These are phyloP conservation scores for Crithidia fasciculata DNA, from an alignment of 208 protist genomes.

Conservation along the genomic window DNA sequence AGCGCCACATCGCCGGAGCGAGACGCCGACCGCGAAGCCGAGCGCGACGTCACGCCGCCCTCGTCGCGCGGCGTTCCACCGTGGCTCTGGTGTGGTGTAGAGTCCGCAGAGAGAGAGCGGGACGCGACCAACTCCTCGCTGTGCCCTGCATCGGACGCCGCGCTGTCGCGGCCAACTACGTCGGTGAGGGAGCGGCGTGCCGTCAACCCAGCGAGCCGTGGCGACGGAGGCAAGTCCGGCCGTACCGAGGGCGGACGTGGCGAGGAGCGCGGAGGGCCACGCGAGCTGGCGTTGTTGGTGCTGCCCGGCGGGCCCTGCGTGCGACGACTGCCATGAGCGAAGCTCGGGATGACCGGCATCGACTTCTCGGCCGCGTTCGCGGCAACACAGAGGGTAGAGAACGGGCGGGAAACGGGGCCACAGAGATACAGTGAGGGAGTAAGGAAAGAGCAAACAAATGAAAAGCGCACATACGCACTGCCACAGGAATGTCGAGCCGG, in stretches of 20 bases:
- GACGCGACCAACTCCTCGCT: background rate
- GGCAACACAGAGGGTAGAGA: background rate
- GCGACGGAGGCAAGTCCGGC: background rate
- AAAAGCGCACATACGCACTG: too few species aligned
- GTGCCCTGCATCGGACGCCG: background rate
- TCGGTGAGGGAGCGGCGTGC: background rate
- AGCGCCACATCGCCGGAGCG: background rate
- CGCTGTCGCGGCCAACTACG: background rate
- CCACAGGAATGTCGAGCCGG: too few species aligned
- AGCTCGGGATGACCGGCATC: constrained; percentile 7
- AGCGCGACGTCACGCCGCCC: background rate
- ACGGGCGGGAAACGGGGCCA: too few species aligned
- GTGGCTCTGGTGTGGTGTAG: background rate
- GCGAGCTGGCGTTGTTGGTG: background rate
- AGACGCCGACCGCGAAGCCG: background rate
- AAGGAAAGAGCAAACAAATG: too few species aligned
- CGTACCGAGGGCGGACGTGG: background rate
- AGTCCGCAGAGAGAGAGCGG: background rate
- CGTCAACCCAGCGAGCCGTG: background rate
- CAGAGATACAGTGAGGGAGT: too few species aligned
- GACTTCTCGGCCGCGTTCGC: background rate
- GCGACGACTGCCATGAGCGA: constrained; percentile 1
- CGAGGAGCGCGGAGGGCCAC: background rate
- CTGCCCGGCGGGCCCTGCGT: background rate
- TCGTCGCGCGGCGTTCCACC: background rate